Evolutionary conservation across 768 basidiomycete species (phyloP).

Genomic region (Asterophora parasitica): DNA sequence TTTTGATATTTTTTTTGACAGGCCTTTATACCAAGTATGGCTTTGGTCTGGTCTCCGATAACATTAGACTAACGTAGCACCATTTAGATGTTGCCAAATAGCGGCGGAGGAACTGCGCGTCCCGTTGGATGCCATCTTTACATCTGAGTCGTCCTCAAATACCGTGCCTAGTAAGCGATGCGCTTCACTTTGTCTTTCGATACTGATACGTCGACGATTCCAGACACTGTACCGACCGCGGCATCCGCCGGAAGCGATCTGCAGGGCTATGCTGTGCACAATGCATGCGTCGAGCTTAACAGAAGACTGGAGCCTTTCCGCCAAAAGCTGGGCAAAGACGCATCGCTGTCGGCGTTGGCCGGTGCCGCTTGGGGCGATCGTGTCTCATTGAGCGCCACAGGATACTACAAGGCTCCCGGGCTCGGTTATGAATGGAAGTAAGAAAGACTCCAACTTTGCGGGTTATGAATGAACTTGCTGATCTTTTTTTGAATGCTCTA

Average conservation of each 20-base stretch:
- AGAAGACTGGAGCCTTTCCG: conserved; percentile 11
- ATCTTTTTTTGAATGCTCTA: not conserved
- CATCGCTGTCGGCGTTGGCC: conserved; percentile 9
- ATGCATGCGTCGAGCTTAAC: conserved; percentile 16
- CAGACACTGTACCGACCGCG: conserved; percentile 11
- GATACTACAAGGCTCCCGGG: conserved; percentile 10
- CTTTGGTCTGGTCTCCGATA: not conserved
- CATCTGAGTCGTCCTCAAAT: conserved; percentile 13
- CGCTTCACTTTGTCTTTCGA: not conserved
- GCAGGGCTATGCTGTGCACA: conserved; percentile 14
- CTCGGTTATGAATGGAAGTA: conserved; percentile 15
- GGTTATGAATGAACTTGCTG: not conserved
- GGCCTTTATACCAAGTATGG: conserved; percentile 7
- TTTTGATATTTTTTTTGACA: not conserved
- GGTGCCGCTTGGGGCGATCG: conserved; percentile 13
- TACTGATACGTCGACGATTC: not conserved
- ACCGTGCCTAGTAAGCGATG: conserved; percentile 13
- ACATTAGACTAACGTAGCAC: no score
- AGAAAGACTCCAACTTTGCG: not conserved
- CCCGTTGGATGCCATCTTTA: conserved; percentile 13
- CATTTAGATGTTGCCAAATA: conserved; percentile 13
- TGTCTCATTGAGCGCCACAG: conserved; percentile 15
- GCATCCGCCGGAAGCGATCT: conserved; percentile 14
- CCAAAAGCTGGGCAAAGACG: conserved; percentile 11
- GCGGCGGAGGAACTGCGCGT: conserved; percentile 13